Evolutionary conservation across 768 basidiomycete species (phyloP).

Genomic region (Pleurotus cornucopiae): DNA sequence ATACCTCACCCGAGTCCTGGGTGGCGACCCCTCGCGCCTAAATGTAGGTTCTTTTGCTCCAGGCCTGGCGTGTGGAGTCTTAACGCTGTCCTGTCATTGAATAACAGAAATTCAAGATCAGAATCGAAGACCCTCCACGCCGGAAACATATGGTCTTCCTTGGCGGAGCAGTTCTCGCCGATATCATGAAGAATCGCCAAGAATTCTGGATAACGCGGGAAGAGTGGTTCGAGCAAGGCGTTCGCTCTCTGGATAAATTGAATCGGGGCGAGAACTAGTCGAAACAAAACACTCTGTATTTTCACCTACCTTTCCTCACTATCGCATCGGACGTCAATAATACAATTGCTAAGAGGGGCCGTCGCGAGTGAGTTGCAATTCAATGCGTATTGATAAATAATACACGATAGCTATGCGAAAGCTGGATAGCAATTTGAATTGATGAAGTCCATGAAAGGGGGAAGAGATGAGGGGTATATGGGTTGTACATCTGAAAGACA

Average conservation of each 20-base stretch:
- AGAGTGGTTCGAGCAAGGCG: slow-evolving; percentile 94
- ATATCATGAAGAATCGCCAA: slow-evolving; percentile 94
- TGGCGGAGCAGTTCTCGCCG: slow-evolving; percentile 95
- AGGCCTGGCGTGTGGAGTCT: neutral
- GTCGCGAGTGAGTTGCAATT: too few species aligned
- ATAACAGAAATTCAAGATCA: slow-evolving; percentile 95
- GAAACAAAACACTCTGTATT: too few species aligned
- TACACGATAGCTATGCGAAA: too few species aligned
- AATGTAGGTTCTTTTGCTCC: slow-evolving; percentile 55
- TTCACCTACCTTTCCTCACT: too few species aligned
- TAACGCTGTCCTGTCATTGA: neutral
- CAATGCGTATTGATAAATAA: too few species aligned
- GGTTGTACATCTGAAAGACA: neutral
- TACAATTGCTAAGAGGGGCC: too few species aligned
- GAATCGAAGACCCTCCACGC: slow-evolving; percentile 96
- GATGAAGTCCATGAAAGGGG: neutral
- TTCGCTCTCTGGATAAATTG: slow-evolving; percentile 79
- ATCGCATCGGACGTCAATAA: too few species aligned
- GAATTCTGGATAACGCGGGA: slow-evolving; percentile 95
- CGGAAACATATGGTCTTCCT: slow-evolving; percentile 99
- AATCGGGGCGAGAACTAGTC: slow-evolving; percentile 50
- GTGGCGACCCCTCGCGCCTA: slow-evolving; percentile 76
- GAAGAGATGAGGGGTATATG: too few species aligned
- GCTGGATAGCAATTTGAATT: neutral
- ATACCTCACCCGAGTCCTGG: slow-evolving; percentile 88